phyloP scores from a whole-genome alignment of 2,329 filamentous ascomycete genomes.

The Phoma sp. region DNA sequence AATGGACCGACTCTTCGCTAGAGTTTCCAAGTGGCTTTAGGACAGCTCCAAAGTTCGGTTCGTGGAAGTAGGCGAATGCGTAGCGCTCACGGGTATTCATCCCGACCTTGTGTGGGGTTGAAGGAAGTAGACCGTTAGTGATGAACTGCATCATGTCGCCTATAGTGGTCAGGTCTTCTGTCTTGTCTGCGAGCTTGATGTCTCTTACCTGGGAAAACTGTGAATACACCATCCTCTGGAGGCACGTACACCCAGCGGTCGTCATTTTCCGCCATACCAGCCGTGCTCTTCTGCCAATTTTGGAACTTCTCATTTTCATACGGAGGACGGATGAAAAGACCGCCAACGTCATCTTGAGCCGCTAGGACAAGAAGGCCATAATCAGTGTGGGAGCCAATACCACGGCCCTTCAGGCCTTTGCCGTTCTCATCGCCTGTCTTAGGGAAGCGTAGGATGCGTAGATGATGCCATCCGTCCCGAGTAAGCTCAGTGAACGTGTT shows the following conservation, averaged over 20 bases:
- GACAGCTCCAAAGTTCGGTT: too few species aligned
- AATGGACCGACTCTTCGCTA: too few species aligned
- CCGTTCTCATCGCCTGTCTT: slow-evolving; percentile 51
- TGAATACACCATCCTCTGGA: slow-evolving; percentile 54
- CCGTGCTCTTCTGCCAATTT: slow-evolving; percentile 56
- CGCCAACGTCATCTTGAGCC: slow-evolving; percentile 59
- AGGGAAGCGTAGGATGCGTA: slow-evolving; percentile 55
- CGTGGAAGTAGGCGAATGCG: too few species aligned
- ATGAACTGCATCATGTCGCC: too few species aligned
- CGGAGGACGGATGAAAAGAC: slow-evolving; percentile 58
- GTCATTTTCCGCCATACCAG: slow-evolving; percentile 55
- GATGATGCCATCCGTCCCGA: slow-evolving; percentile 60
- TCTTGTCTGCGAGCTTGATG: too few species aligned
- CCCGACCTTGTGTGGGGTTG: too few species aligned
- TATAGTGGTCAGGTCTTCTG: too few species aligned
- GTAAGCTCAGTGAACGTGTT: slow-evolving; percentile 53
- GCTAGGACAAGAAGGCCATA: slow-evolving; percentile 61
- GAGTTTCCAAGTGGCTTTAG: too few species aligned
- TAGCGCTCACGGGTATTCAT: too few species aligned
- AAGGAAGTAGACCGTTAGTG: too few species aligned
- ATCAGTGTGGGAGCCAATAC: slow-evolving; percentile 61
- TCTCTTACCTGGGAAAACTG: slow-evolving; percentile 52
- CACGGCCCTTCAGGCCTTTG: slow-evolving; percentile 58
- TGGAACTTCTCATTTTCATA: slow-evolving; percentile 49
- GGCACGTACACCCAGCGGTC: slow-evolving; percentile 58